These are phyloP conservation scores for Pseudogymnoascus sp. DNA, from an alignment of 2,329 filamentous ascomycete genomes.

Conservation along the genomic window DNA sequence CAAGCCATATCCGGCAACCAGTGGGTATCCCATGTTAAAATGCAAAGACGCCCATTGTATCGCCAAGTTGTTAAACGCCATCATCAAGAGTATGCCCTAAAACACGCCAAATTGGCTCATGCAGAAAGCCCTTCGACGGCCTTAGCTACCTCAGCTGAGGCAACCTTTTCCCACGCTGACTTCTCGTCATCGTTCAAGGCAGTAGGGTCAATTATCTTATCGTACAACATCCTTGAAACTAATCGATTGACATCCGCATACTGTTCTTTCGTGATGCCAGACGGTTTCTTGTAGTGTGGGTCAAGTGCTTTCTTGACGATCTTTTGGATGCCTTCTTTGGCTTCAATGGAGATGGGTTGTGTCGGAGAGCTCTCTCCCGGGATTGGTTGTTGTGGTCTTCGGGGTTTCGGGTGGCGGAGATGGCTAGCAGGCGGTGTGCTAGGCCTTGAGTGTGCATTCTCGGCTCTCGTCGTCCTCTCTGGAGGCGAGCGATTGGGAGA, in stretches of 20 bases:
- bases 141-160: conserved; percentile 67
- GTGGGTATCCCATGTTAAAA: background rate
- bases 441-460: conserved; percentile 23
- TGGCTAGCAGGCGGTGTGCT: conserved; percentile 15
- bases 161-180: conserved; percentile 66
- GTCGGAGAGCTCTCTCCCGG: conserved; percentile 56
- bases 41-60: background rate
- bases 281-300: conserved; percentile 66
- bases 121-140: conserved; percentile 54
- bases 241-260: conserved; percentile 89
- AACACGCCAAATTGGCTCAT: conserved; percentile 25
- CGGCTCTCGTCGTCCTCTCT: conserved; percentile 15
- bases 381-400: conserved; percentile 19
- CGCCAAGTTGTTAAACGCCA: conserved; percentile 6
- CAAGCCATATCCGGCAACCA: background rate
- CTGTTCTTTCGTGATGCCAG: conserved; percentile 75
- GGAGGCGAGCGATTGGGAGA: conserved; percentile 52
- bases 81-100: conserved; percentile 3
- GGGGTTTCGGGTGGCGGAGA: conserved; percentile 23
- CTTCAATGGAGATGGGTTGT: conserved; percentile 63
- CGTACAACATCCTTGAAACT: conserved; percentile 83
- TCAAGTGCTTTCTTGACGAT: conserved; percentile 79
- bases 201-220: conserved; percentile 35
- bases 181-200: conserved; percentile 57
- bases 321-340: conserved; percentile 80